Base-by-base conservation (phyloP, 495 filamentous ascomycete species). In the Podospora appendiculata region DNA sequence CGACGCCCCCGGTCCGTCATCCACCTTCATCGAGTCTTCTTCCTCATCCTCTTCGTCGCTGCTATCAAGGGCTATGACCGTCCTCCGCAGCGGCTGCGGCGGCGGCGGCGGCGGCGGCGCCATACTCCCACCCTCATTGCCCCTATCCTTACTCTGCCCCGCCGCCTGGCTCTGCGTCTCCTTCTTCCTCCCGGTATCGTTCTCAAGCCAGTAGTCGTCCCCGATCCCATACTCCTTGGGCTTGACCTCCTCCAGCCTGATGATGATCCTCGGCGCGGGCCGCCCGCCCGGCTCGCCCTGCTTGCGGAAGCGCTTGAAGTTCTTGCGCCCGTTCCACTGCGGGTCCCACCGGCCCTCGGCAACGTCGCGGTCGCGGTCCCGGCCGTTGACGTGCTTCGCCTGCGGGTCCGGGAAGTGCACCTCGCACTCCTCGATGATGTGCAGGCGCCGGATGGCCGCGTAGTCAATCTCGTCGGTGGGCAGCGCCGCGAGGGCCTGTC, bases 261-360 rank as follows among this genome's bases (percentile, higher is more conserved):
- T 84, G 42, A 95, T 89, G 25, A 92, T 81, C 18, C 73, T 70
- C 41, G 75, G 55, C 54, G 78, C 56, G 56, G 71, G 44, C 60
- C 78, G 62, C 6, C 75, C 69, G 1, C 74, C 75, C 0, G 55
- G 9, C 3, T 77, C 81, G 2, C 79, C 82, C 44, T 80, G 79
- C 51, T 82, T 79, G 4, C 82, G 79, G 57, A 98, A 98, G 57
- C 80, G 85, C 68, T 98, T 98, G 74, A 96, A 98, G 58, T 98
- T 97, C 70, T 90, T 94, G 6, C 92, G 80, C 0, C 94, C 93
- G 62, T 96, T 95, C 94, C 94, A 98, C 36, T 76, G 74, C 3
- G 89, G 84, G 59, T 96, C 83, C 93, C 94, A 96, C 18, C 90
- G 79, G 9, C 79, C 78, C 48, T 77, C 76, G 3, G 62, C 72